A percentile compares a stretch with the other conserved stretches of the same genome.
Conservation (phyloP, 2,329 filamentous ascomycete species). For the Pseudogymnoascus sp. region DNA sequence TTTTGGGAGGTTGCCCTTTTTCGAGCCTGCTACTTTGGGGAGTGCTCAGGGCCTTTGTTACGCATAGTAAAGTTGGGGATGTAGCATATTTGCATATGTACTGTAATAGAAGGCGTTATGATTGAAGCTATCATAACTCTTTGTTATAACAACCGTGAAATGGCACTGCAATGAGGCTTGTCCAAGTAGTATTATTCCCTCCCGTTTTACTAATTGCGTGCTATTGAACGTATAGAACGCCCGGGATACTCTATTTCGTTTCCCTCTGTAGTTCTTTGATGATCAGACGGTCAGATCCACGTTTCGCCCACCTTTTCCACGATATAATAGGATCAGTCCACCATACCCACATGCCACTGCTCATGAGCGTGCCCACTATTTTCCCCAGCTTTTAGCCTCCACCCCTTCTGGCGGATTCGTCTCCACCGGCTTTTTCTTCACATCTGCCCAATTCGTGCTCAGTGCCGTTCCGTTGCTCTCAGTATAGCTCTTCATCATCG, state of each 20-base stretch:
- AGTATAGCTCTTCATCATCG: conserved; percentile 96
- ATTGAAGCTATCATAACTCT: not conserved
- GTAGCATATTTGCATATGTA: conserved; percentile 11
- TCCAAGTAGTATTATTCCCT: not conserved
- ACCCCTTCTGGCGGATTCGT: conserved; percentile 33
- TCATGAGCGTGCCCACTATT: not conserved
- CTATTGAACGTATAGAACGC: not conserved
- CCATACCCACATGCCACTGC: not conserved
- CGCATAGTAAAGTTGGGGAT: conserved; percentile 8
- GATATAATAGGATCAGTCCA: not conserved
- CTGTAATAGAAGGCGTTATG: conserved; percentile 8
- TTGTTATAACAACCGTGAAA: not conserved
- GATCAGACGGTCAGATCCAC: not conserved
- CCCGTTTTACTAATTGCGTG: not conserved
- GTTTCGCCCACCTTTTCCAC: not conserved
- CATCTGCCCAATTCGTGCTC: conserved; percentile 87
- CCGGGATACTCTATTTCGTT: not conserved
- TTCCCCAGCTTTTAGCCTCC: conserved; percentile 1
- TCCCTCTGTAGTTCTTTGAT: not conserved
- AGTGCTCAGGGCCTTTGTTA: conserved; percentile 6
- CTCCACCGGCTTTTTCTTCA: conserved; percentile 65
- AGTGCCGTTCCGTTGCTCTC: conserved; percentile 92
- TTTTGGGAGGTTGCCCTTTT: not conserved
- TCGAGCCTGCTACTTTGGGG: not conserved
- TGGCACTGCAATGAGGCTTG: not conserved